Conservation (phyloP, 495 filamentous ascomycete genomes). For the Xylaria venustula region DNA sequence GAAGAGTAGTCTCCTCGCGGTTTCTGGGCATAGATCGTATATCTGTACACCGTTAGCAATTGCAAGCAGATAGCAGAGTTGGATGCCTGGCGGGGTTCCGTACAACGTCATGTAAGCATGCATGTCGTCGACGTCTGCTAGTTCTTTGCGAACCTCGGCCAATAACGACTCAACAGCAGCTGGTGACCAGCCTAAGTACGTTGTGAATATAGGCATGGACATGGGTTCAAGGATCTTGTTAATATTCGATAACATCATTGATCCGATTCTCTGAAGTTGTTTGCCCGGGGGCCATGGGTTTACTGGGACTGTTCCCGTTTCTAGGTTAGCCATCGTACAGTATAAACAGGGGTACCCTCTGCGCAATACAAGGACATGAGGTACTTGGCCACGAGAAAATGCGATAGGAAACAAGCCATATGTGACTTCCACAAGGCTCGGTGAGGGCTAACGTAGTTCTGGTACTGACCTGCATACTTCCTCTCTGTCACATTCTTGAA, state of each 20-base stretch:
- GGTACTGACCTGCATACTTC: conserved; percentile 9
- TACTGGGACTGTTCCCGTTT: not conserved
- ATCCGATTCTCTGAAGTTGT: conserved; percentile 6
- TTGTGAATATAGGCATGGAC: conserved; percentile 10
- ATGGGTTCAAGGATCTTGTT: conserved; percentile 9
- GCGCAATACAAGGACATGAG: not conserved
- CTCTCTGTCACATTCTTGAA: conserved; percentile 14
- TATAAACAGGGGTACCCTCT: not conserved
- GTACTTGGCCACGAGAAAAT: not conserved
- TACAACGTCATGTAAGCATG: conserved; percentile 14
- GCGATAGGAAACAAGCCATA: not conserved
- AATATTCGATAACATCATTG: conserved; percentile 8
- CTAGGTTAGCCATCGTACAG: not conserved
- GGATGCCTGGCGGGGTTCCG: not conserved
- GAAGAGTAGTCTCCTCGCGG: conserved; percentile 2
- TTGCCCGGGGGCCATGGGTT: conserved; percentile 12
- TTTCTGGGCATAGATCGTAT: conserved; percentile 13
- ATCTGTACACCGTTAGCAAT: not conserved
- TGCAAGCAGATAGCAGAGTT: not conserved
- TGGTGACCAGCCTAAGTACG: conserved; percentile 9
- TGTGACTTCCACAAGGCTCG: not conserved
- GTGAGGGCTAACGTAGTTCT: not conserved
- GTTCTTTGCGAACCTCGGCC: conserved; percentile 9
- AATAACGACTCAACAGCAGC: conserved; percentile 1
- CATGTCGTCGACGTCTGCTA: not conserved